These are phyloP conservation scores for Tricholoma hemisulphureum DNA, from an alignment of 768 basidiomycete species.

Conservation along the genomic window DNA sequence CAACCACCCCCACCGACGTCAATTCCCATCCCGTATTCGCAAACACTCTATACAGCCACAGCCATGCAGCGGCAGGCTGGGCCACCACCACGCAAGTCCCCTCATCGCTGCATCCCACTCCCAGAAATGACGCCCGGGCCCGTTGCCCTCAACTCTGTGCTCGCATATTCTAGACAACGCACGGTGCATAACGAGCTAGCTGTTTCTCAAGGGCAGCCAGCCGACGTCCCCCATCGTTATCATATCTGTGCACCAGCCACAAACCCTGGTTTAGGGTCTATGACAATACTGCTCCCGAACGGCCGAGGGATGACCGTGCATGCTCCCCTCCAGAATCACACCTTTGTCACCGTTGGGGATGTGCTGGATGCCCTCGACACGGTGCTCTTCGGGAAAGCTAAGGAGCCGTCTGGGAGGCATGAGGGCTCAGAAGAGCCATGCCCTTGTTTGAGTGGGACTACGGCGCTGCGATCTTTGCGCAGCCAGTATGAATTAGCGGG, in stretches of 20 bases:
- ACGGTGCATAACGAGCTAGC: not conserved
- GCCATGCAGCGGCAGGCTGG: not conserved
- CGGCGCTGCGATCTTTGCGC: not conserved
- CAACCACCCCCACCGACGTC: no score
- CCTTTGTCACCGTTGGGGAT: not conserved
- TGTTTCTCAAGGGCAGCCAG: not conserved
- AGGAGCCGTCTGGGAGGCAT: not conserved
- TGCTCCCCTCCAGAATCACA: not conserved
- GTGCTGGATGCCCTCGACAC: not conserved
- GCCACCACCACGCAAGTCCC: conserved; percentile 1
- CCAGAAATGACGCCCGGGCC: not conserved
- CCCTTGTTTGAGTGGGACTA: not conserved
- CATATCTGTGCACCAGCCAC: not conserved
- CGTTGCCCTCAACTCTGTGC: not conserved
- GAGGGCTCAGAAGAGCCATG: not conserved
- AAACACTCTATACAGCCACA: not conserved
- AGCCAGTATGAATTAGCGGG: not conserved
- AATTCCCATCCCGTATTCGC: not conserved
- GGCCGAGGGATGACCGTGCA: not conserved
- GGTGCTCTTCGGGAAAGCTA: not conserved
- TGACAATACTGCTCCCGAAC: not conserved
- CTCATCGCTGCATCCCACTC: not conserved
- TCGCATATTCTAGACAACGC: not conserved
- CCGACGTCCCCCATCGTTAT: not conserved
- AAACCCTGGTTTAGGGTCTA: not conserved